Evolutionary conservation across 2,329 filamentous ascomycete species (phyloP), one percentile per base, ranked within the genome.

Genomic region (Aureobasidium sp.): DNA sequence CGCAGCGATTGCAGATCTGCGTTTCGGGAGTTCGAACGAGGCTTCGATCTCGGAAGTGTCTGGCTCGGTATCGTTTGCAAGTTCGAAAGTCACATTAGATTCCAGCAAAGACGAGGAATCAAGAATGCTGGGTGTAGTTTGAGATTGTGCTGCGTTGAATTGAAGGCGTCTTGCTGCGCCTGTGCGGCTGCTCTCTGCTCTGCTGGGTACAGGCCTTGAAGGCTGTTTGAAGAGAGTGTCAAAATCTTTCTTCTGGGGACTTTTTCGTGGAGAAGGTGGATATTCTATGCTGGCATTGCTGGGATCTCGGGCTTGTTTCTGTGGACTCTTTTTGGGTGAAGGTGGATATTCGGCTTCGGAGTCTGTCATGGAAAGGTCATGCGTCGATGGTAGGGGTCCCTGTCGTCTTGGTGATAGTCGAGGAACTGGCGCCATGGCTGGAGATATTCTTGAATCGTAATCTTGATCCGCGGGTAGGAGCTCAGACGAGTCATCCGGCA

Each of bases 371-470:
- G 66, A 65, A 6, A 73, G 63, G 47, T 74, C 71, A 9, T 68
- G 68, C 3, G 72, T 64, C 32, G 71, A 70, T 1, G 71, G 65
- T 27, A 70, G 61, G 12, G 69, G 51, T 20, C 37, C 51, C 34
- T 68, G 67, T 23, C 70, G 70, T 55, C 68, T 63, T 15, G 69
- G 68, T 12, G 68, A 68, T 17, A 36, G 36, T 32, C 46, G 70
- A 15, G 67, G 51, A n/a, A 75, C 70, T 15, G 70, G 64, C 13
- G 70, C 61, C 59, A 70, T 73, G 12, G 74, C 68, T 2, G 75
- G 74, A 3, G 77, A 78, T 23, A 75, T 68, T 1, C 75, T 74
- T 63, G 82, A 81, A 61, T 74, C 76, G 53, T 47, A 15, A 6
- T 13, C 44, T 29, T 47, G 44, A 17, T 29, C 5, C 26, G 71